Evolutionary conservation across 192 early-diverging fungal species (phyloP).

Genomic region (Entophlyctis helioformis): DNA sequence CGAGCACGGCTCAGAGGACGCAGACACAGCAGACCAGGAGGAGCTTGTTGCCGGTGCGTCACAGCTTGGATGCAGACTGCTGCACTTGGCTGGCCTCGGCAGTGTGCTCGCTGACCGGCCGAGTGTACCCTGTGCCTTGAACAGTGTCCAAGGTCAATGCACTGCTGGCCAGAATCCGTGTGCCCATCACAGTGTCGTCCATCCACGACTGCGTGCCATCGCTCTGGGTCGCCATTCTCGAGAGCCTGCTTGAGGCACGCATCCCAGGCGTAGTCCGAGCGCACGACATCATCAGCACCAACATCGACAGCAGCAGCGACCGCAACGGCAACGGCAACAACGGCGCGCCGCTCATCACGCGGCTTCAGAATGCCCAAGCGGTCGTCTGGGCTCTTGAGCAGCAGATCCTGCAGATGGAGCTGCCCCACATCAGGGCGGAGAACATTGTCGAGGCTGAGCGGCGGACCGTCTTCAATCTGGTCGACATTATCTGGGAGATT

Average conservation of each 20-base stretch:
- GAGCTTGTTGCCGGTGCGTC: too few species aligned
- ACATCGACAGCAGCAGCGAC: neutral
- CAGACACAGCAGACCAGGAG: too few species aligned
- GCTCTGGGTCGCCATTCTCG: conserved; percentile 17
- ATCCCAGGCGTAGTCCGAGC: conserved; percentile 1
- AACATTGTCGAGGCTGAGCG: conserved; percentile 3
- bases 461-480: conserved; percentile 1
- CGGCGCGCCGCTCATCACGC: too few species aligned
- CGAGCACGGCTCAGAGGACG: neutral
- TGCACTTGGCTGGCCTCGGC: neutral
- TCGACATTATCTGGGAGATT: conserved; percentile 12
- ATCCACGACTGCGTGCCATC: conserved; percentile 10
- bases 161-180: conserved; percentile 3
- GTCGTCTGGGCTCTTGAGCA: conserved; percentile 3
- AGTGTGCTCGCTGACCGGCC: neutral
- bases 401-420: conserved; percentile 5
- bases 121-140: neutral
- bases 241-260: conserved; percentile 13
- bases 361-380: conserved; percentile 9
- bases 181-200: conserved; percentile 3
- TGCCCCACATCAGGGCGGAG: conserved; percentile 9
- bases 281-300: neutral
- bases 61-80: too few species aligned
- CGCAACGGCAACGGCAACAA: too few species aligned
- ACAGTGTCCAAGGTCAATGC: neutral